A percentile compares a stretch with the other conserved stretches of the same genome.
Evolutionary conservation across 2,329 filamentous ascomycete species (phyloP).

Genomic region (Curvularia hawaiiensis): DNA sequence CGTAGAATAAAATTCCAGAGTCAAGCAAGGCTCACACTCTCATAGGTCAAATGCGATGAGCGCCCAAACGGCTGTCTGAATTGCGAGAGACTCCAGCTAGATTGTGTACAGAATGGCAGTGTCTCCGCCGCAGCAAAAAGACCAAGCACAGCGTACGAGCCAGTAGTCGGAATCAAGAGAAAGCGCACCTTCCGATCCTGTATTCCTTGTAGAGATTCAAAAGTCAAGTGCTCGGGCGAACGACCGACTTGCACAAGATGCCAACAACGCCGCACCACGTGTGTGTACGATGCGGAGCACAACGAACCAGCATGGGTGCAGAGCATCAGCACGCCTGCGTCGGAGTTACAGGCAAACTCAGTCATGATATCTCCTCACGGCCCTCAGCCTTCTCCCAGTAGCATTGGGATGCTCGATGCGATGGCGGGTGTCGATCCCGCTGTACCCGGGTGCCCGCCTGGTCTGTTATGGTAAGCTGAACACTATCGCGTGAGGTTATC

Average conservation of each 20-base stretch:
- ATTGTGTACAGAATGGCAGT: slow-evolving; percentile 35
- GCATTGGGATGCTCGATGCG: slow-evolving; percentile 3
- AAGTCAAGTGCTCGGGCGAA: slow-evolving; percentile 42
- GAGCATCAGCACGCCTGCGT: slow-evolving; percentile 26
- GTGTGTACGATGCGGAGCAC: slow-evolving; percentile 37
- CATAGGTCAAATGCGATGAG: slow-evolving; percentile 41
- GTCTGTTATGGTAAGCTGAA: slow-evolving; percentile 28
- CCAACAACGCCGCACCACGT: slow-evolving; percentile 30
- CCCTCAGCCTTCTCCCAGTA: slow-evolving; percentile 21
- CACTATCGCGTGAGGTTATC: background rate
- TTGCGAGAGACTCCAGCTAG: slow-evolving; percentile 36
- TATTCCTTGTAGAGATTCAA: slow-evolving; percentile 38
- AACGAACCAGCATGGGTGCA: slow-evolving; percentile 42
- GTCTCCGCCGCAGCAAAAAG: slow-evolving; percentile 22
- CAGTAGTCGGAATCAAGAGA: slow-evolving; percentile 36
- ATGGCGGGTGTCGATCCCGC: slow-evolving; percentile 14
- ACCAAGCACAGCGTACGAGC: slow-evolving; percentile 23
- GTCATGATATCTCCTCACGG: slow-evolving; percentile 20
- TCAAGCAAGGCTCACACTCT: slow-evolving; percentile 9
- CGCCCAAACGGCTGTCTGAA: slow-evolving; percentile 39
- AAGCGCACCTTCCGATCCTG: slow-evolving; percentile 42
- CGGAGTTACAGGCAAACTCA: slow-evolving; percentile 16
- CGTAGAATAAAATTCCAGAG: background rate
- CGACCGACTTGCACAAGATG: slow-evolving; percentile 37
- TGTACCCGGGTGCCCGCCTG: slow-evolving; percentile 28